These are phyloP conservation scores for Debaryomyces subglobosus DNA, from an alignment of 1,139 yeast species.

Conservation along the genomic window DNA sequence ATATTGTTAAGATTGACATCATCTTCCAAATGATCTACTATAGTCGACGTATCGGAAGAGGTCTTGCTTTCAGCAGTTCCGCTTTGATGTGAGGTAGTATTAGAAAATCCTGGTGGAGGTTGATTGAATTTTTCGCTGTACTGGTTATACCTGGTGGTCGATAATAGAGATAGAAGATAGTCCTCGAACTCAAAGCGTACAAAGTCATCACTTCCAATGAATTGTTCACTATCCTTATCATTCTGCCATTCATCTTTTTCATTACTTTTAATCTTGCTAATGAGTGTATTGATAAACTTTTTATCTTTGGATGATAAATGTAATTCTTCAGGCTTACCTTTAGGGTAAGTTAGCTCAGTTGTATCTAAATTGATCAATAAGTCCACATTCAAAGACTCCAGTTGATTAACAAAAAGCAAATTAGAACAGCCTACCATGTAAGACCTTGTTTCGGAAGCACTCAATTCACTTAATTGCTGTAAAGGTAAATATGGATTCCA, in stretches of 20 bases:
- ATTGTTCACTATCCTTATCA: constrained; percentile 28
- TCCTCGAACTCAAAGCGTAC: constrained; percentile 89
- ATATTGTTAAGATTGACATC: constrained; percentile 13
- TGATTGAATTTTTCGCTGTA: constrained; percentile 50
- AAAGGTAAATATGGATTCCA: constrained; percentile 93
- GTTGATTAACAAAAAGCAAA: constrained; percentile 72
- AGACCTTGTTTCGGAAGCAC: constrained; percentile 57
- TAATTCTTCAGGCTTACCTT: constrained; percentile 46
- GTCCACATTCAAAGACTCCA: constrained; percentile 54
- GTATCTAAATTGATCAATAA: constrained; percentile 43
- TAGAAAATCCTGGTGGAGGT: constrained; percentile 49
- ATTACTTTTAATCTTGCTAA: constrained; percentile 20
- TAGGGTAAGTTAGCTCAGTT: constrained; percentile 47
- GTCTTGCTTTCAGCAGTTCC: background rate
- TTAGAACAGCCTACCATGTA: constrained; percentile 90
- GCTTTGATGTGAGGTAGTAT: constrained; percentile 4
- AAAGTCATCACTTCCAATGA: constrained; percentile 83
- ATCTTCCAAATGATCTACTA: constrained; percentile 6
- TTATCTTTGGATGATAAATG: constrained; percentile 67
- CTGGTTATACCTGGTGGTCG: constrained; percentile 70
- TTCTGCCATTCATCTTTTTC: constrained; percentile 2
- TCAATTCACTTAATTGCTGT: constrained; percentile 82
- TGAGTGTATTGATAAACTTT: constrained; percentile 62
- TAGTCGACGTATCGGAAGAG: background rate
- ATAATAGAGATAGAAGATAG: constrained; percentile 73